These are phyloP conservation scores for Lenzites betulinus DNA, from an alignment of 768 basidiomycete genomes.

Conservation along the genomic window DNA sequence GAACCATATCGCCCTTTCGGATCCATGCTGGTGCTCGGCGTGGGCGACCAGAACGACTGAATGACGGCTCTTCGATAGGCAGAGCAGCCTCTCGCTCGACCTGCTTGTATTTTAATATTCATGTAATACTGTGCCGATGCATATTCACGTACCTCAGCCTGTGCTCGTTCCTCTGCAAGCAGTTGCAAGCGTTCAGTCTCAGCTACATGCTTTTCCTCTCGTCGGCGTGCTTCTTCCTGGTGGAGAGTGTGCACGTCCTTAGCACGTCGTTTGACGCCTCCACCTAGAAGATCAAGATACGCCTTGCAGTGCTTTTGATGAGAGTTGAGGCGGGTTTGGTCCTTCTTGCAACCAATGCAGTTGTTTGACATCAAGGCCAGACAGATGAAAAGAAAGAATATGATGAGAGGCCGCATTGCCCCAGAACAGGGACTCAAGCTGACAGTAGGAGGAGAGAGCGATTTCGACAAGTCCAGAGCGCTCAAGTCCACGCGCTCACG, in stretches of 20 bases:
- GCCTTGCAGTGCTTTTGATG: slow-evolving; percentile 1
- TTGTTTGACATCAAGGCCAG: background rate
- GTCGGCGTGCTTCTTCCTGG: background rate
- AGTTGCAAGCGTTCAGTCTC: background rate
- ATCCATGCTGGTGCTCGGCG: slow-evolving; percentile 1
- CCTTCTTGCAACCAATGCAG: background rate
- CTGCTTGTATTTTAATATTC: background rate
- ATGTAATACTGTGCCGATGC: background rate
- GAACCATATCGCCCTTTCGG: background rate
- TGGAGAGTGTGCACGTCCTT: background rate
- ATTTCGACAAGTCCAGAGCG: background rate
- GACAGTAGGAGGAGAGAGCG: background rate
- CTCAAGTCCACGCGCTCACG: background rate
- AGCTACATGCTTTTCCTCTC: background rate
- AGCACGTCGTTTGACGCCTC: background rate
- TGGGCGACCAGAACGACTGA: background rate
- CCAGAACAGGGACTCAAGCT: background rate
- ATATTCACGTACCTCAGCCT: background rate
- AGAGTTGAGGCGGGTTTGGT: background rate
- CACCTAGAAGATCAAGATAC: background rate
- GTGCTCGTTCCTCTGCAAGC: background rate
- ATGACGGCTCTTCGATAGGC: background rate
- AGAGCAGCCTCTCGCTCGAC: background rate
- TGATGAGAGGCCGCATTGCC: background rate
- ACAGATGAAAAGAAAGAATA: background rate